A percentile compares a stretch with the other conserved stretches of the same genome.
These are phyloP conservation scores for Pilatotrama ljubarskyi DNA, from an alignment of 768 basidiomycete species.

Conservation along the genomic window DNA sequence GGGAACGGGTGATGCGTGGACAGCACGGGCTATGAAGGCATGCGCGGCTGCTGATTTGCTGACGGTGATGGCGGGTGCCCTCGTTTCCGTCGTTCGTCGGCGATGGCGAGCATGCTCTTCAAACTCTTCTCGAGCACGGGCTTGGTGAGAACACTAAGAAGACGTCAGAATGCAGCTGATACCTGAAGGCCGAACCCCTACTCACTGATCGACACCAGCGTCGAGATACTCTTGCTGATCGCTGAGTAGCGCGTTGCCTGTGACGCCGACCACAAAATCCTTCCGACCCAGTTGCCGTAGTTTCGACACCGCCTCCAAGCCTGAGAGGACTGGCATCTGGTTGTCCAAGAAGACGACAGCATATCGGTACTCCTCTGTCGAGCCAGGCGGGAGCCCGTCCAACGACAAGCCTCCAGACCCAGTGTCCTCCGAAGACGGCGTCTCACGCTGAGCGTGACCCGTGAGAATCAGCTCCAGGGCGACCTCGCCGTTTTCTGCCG, in stretches of 20 bases:
- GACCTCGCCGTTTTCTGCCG: constrained; percentile 81
- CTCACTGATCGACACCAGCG: constrained; percentile 76
- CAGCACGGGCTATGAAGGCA: neutral
- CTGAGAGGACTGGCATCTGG: constrained; percentile 84
- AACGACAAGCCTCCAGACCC: constrained; percentile 36
- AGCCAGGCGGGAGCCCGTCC: constrained; percentile 1
- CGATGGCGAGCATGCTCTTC: constrained; percentile 42
- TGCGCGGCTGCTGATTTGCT: constrained; percentile 3
- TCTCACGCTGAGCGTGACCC: constrained; percentile 32
- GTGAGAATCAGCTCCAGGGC: constrained; percentile 69
- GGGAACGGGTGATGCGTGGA: neutral
- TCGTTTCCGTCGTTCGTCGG: constrained; percentile 41
- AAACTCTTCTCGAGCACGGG: constrained; percentile 66
- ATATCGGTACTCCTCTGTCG: constrained; percentile 30
- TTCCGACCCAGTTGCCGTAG: constrained; percentile 62
- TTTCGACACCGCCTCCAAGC: constrained; percentile 63
- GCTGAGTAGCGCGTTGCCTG: constrained; percentile 40
- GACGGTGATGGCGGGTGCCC: neutral
- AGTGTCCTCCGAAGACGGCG: constrained; percentile 32
- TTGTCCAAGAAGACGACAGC: constrained; percentile 64
- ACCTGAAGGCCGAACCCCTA: constrained; percentile 10
- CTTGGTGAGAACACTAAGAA: constrained; percentile 69
- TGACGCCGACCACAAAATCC: constrained; percentile 84
- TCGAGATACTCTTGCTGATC: constrained; percentile 77
- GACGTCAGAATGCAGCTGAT: neutral